Evolutionary conservation across 2,329 filamentous ascomycete genomes (phyloP), one percentile per base, ranked within the genome.

Genomic region (Zymoseptoria ardabiliae): DNA sequence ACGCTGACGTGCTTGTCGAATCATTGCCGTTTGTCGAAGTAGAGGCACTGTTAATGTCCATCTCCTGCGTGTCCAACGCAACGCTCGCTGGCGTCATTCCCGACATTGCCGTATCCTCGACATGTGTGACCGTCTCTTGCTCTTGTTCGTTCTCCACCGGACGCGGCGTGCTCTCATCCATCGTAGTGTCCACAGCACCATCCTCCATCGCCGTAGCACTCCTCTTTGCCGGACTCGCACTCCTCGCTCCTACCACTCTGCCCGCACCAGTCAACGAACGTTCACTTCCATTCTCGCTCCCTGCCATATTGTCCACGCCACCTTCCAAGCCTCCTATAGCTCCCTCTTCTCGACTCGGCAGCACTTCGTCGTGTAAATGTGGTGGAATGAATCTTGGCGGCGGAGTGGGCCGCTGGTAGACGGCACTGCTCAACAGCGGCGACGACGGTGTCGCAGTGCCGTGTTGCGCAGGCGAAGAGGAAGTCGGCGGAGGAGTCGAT

Each of bases 161-260:
- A 28, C 57, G 56, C 19, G 48, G 41, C 45, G 62, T 54, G 50
- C 57, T 52, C 22, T 30, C 28, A 21, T 55, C 58, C 30, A 56
- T 50, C 48, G 50, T 52, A n/a, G 28, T 55, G 20, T 55, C 65
- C 48, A 62, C 58, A 25, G 72, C 69, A 54, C 69, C 70, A 41
- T 71, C 77, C 63, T 82, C 80, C 80, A 83, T 81, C 61, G 80
- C 79, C 35, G 79, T 78, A 50, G 81, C 81, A 57, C 75, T 77
- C 63, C 81, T 76, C 71, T 84, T 84, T 25, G 81, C 80, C 30
- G 82, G 82, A 53, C 80, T 82, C 17, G 77, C 77, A 28, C 79
- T 78, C 58, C 81, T 65, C 48, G 53, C 63, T 50, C 63, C 63
- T 41, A 66, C 55, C 49, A 57, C 56, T 53, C 62, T 54, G 25